Evolutionary conservation across 2,329 filamentous ascomycete genomes (phyloP).

Genomic region (Cladosporium sp.): DNA sequence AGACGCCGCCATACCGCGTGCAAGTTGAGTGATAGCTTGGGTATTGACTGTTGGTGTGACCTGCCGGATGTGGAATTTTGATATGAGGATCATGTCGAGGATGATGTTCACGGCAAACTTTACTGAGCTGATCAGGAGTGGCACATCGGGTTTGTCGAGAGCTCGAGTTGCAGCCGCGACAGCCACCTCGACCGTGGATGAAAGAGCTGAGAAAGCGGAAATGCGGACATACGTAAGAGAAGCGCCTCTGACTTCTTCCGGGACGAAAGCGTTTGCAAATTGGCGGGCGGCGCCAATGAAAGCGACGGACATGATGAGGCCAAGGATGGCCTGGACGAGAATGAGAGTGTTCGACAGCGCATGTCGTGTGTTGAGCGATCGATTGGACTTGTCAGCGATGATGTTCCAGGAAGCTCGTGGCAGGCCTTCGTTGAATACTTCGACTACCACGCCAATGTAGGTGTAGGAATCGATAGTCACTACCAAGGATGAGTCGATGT

Average conservation of each 20-base stretch:
- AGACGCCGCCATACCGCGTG: conserved; percentile 56
- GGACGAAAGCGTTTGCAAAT: conserved; percentile 62
- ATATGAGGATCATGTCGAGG: conserved; percentile 63
- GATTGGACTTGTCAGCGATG: conserved; percentile 60
- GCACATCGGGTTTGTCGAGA: conserved; percentile 65
- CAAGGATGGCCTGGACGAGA: conserved; percentile 51
- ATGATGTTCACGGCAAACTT: conserved; percentile 65
- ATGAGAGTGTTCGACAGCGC: conserved; percentile 58
- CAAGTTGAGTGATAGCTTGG: conserved; percentile 60
- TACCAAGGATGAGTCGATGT: conserved; percentile 60
- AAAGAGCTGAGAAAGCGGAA: conserved; percentile 58
- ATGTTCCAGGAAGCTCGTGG: conserved; percentile 64
- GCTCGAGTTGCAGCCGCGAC: conserved; percentile 60
- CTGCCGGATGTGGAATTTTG: conserved; percentile 56
- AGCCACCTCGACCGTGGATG: conserved; percentile 59
- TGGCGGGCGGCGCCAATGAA: conserved; percentile 52
- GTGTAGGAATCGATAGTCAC: conserved; percentile 64
- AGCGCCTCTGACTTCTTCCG: conserved; percentile 50
- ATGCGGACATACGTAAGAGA: conserved; percentile 64
- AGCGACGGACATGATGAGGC: conserved; percentile 56
- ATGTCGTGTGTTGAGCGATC: conserved; percentile 49
- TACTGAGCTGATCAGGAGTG: conserved; percentile 59
- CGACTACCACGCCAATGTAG: conserved; percentile 63
- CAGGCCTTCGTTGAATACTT: conserved; percentile 69
- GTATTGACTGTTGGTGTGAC: conserved; percentile 57